Evolutionary conservation across 306 rosid genomes (phyloP), one percentile per base, ranked within the genome.

Genomic region (Arachis hypogaea): DNA sequence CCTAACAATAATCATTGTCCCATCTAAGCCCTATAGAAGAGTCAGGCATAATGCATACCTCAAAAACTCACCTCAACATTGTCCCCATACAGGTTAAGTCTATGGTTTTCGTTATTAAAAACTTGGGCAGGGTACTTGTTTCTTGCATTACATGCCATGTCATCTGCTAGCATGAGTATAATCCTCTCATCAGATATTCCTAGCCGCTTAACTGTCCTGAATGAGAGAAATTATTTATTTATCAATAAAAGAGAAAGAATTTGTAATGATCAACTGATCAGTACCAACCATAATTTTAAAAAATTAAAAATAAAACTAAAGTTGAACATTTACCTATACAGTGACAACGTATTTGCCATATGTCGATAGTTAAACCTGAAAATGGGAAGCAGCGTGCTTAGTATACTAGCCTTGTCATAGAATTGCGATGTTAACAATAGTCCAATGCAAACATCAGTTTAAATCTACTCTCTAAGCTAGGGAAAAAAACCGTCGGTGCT

Each of bases 101-200:
- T 85, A 80, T 94, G 99, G 80, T 94, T 94, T 84, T 94, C 95
- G 73, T 94, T 94, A 73, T 94, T 94, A 82, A 94, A 92, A 81
- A 92, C 97, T 82, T 94, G 94, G 47, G 97, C 96, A 75, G 99
- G 96, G 77, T 89, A 89, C 78, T 89, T 94, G 86, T 94, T 94
- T 74, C 99, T 85, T 43, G 99, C 81, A 92, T 94, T 94, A 73
- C 99, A 94, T 11, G 99, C 99, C 91, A 94, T 88, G 77, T 94
- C 99, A 85, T 94, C 99, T 45, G 97, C 99, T 71, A 91, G 82
- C 99, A 94, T 92, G 11, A 94, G 92, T 80, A 94, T 92, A 82
- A 94, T 92, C 84, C 99, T 89, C 86, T 92, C 99, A 74, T 94
- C 99, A 50, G 99, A 97, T 81, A 94, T 94, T 80, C 99, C 99